phyloP scores from a whole-genome alignment of 257 asterid species.

The Oldenlandia corymbosa region DNA sequence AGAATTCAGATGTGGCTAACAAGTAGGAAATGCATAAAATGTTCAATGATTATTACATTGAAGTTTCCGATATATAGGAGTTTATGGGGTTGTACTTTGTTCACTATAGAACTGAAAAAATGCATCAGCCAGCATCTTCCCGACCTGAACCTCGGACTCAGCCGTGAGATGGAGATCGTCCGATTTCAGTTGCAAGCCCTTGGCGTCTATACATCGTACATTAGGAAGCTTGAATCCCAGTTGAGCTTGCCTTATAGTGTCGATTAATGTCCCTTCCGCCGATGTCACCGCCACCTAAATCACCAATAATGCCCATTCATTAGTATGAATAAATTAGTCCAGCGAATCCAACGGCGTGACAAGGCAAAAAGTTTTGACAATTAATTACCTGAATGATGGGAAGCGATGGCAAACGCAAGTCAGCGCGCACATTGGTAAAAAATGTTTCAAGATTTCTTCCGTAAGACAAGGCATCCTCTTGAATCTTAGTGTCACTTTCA shows the following conservation, averaged over 20 bases:
- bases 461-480: conserved; percentile 22
- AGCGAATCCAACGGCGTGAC: no score
- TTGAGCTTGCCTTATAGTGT: conserved; percentile 31
- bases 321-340: no score
- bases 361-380: background rate
- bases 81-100: no score
- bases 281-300: conserved; percentile 35
- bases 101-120: no score
- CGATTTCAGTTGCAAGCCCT: conserved; percentile 24
- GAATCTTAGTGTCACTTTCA: conserved; percentile 20
- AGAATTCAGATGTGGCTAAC: no score
- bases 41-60: no score
- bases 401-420: conserved; percentile 17
- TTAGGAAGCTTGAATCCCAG: conserved; percentile 23
- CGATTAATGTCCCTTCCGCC: conserved; percentile 27
- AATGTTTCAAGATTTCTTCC: conserved; percentile 21
- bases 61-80: no score
- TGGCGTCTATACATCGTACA: conserved; percentile 32
- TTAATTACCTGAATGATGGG: conserved; percentile 26
- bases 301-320: no score
- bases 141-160: conserved; percentile 28
- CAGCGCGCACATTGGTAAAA: conserved; percentile 21
- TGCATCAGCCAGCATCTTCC: conserved; percentile 36
- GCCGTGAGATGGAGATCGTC: conserved; percentile 35
- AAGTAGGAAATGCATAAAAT: no score